A percentile compares a stretch with the other conserved stretches of the same genome.
These are phyloP conservation scores for Aspergillus aculeatinus DNA, from an alignment of 2,329 filamentous ascomycete genomes.

Conservation along the genomic window DNA sequence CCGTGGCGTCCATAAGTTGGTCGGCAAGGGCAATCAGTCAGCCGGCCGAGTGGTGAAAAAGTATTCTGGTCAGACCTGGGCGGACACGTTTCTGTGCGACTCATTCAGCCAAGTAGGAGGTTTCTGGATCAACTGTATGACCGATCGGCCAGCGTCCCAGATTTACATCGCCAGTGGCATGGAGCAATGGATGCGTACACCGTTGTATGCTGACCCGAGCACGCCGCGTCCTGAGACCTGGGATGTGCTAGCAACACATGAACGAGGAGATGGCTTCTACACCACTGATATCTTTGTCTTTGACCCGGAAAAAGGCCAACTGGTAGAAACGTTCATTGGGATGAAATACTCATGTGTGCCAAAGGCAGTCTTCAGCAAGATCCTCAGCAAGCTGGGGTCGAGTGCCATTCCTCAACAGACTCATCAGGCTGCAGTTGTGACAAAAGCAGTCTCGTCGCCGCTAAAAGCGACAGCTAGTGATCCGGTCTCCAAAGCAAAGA, in stretches of 20 bases:
- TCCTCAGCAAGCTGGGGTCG: background rate
- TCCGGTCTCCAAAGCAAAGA: background rate
- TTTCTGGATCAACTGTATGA: constrained; percentile 41
- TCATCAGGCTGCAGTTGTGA: background rate
- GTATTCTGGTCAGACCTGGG: constrained; percentile 22
- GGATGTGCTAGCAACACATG: constrained; percentile 32
- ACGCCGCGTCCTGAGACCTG: constrained; percentile 18
- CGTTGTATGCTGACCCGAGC: constrained; percentile 13
- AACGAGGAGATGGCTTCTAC: constrained; percentile 20
- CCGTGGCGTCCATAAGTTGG: constrained; percentile 20
- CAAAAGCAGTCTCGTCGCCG: background rate
- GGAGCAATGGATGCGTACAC: constrained; percentile 31
- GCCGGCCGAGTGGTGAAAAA: constrained; percentile 24
- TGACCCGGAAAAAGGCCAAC: constrained; percentile 22
- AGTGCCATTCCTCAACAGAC: background rate
- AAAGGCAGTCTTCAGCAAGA: constrained; percentile 19
- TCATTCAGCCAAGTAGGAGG: constrained; percentile 38
- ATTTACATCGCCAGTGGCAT: constrained; percentile 35
- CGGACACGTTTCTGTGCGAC: constrained; percentile 29
- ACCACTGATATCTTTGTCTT: constrained; percentile 38
- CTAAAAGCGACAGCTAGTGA: background rate
- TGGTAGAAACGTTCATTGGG: constrained; percentile 34
- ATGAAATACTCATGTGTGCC: constrained; percentile 29
- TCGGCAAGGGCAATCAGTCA: constrained; percentile 22
- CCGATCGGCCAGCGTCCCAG: constrained; percentile 20